Conservation (phyloP, 2,329 filamentous ascomycete species). For the Gaeumannomyces tritici region DNA sequence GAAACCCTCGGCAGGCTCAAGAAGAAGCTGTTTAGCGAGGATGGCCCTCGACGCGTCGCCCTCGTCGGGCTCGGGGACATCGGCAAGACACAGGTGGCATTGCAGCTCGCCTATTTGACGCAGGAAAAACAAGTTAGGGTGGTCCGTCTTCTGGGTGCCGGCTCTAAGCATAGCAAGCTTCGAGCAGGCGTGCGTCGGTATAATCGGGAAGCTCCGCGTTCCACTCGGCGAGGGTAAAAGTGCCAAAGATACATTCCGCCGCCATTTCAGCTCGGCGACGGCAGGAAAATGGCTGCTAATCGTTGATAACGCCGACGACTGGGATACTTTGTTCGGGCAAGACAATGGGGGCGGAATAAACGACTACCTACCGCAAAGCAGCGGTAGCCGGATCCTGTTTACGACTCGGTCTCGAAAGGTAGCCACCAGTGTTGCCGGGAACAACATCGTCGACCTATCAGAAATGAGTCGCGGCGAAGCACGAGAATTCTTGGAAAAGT, state of each 20-base stretch:
- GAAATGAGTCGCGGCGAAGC: constrained; percentile 2
- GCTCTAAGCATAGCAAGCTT: constrained; percentile 24
- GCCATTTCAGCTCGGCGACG: constrained; percentile 9
- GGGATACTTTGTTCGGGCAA: not conserved
- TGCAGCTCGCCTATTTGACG: constrained; percentile 26
- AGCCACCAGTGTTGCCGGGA: constrained; percentile 2
- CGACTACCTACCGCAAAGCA: constrained; percentile 6
- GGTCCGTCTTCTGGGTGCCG: constrained; percentile 31
- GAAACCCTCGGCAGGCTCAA: constrained; percentile 14
- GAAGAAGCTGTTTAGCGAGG: constrained; percentile 4
- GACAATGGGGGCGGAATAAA: not conserved
- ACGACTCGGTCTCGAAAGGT: constrained; percentile 6
- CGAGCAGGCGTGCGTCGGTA: constrained; percentile 24
- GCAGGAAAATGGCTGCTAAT: constrained; percentile 15
- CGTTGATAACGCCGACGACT: constrained; percentile 15
- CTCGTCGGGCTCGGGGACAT: constrained; percentile 23
- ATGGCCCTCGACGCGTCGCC: not conserved
- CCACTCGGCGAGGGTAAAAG: constrained; percentile 22
- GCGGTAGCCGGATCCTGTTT: constrained; percentile 2
- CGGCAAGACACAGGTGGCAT: constrained; percentile 26
- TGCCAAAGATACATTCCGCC: constrained; percentile 6
- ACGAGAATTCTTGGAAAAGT: not conserved
- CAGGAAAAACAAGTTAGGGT: constrained; percentile 20
- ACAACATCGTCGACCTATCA: constrained; percentile 1
- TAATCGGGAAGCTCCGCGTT: constrained; percentile 19